Evolutionary conservation across 805 yeast genomes (phyloP).

Genomic region (Pichia paraexigua): DNA sequence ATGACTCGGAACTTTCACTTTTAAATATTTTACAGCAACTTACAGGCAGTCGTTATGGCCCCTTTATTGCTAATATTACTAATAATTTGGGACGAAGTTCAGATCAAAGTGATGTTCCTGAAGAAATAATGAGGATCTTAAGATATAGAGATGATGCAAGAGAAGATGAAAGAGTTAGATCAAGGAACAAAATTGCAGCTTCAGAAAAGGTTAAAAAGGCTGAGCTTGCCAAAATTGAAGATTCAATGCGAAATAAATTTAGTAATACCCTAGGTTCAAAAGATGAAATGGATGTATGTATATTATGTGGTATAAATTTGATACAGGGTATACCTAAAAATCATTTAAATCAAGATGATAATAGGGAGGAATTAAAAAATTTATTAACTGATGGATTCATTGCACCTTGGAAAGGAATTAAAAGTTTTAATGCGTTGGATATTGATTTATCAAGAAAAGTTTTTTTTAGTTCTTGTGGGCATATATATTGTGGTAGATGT

Average conservation of each 20-base stretch:
- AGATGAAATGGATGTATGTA: slow-evolving; percentile 37
- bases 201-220: slow-evolving; percentile 12
- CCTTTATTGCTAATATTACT: background rate
- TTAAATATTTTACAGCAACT: background rate
- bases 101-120: slow-evolving; percentile 20
- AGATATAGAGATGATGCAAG: slow-evolving; percentile 22
- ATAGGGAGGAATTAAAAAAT: slow-evolving; percentile 17
- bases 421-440: slow-evolving; percentile 46
- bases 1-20: background rate
- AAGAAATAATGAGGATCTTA: slow-evolving; percentile 24
- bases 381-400: slow-evolving; percentile 24
- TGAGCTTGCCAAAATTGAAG: slow-evolving; percentile 12
- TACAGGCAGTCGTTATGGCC: background rate
- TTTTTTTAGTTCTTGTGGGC: slow-evolving; percentile 70
- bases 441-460: slow-evolving; percentile 55
- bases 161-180: slow-evolving; percentile 20
- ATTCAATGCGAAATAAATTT: slow-evolving; percentile 10
- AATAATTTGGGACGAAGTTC: background rate
- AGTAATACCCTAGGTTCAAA: slow-evolving; percentile 26
- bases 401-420: slow-evolving; percentile 61
- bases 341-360: slow-evolving; percentile 19
- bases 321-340: slow-evolving; percentile 65
- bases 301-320: slow-evolving; percentile 62
- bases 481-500: slow-evolving; percentile 81
- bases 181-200: slow-evolving; percentile 16